Evolutionary conservation across 1,139 yeast genomes (phyloP).

Genomic region (Sugiyamaella japonica): DNA sequence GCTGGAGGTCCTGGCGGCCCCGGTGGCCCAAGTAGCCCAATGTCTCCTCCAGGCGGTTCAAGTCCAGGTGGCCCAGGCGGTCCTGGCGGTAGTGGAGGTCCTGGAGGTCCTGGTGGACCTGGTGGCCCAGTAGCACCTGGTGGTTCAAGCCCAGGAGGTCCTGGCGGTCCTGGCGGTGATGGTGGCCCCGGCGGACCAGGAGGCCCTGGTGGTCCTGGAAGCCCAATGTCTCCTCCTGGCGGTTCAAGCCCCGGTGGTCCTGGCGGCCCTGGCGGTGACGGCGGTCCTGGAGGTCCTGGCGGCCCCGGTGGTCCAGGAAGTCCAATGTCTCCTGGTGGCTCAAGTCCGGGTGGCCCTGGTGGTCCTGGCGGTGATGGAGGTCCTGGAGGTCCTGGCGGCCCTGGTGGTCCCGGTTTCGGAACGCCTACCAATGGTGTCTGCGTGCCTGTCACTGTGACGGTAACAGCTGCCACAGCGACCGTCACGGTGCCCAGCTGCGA

Average conservation of each 20-base stretch:
- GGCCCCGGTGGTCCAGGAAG: conserved; percentile 11
- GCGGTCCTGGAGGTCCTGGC: conserved; percentile 17
- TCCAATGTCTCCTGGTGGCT: conserved; percentile 28
- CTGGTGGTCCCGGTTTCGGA: conserved; percentile 7
- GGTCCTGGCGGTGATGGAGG: conserved; percentile 22
- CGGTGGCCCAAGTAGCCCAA: conserved; percentile 12
- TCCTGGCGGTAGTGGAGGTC: conserved; percentile 7
- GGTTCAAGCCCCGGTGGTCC: conserved; percentile 8
- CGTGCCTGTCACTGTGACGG: conserved; percentile 18
- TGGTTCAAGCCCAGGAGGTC: conserved; percentile 7
- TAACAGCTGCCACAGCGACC: conserved; percentile 17
- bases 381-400: conserved; percentile 12
- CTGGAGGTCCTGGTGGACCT: conserved; percentile 13
- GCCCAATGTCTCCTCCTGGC: conserved; percentile 27
- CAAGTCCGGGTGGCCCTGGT: conserved; percentile 20
- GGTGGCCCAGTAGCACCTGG: conserved; percentile 26
- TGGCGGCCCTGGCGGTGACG: conserved; percentile 16
- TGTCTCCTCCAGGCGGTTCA: conserved; percentile 20
- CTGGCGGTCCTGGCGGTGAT: conserved; percentile 13
- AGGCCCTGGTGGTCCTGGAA: conserved; percentile 3
- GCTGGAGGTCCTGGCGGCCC: neutral
- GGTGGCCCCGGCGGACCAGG: conserved; percentile 18
- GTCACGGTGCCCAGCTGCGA: conserved; percentile 14
- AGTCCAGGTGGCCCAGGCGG: conserved; percentile 20
- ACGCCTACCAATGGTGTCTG: neutral